Evolutionary conservation across 768 basidiomycete species (phyloP), one percentile per base, ranked within the genome.

Genomic region (Pholiota conissans): DNA sequence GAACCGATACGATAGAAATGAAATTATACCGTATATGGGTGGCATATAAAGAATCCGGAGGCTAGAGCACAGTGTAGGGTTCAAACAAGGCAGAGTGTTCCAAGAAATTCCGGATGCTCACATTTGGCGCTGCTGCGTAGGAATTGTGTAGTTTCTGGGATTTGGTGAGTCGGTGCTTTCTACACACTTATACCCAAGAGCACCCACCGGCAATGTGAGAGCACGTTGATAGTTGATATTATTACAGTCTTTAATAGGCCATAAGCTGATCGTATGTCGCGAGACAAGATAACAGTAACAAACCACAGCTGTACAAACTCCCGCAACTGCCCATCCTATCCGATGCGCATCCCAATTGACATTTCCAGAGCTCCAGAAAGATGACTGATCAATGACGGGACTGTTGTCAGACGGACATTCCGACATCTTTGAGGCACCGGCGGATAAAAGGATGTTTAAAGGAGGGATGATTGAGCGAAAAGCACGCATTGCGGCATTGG

Each of bases 1-100:
- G 74, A 76, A 95, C 2, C 93, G 84, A 63, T 91, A 95, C 26
- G 90, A 90, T 62, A 93, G 81, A 76, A 95, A 95, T 1, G 91
- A 91, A 56, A 95, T 84, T 61, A 94, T 73, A 22, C 86, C 87
- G 68, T 90, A 93, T 42, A 93, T 78, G 1, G 85, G 84, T 2
- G 92, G 92, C 91, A 94, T 91, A 62, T 91, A 91, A 60, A 93
- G 68, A 39, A 93, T 84, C 56, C 92, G 84, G 16, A 93, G 65
- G 56, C 89, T 91, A 63, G 8, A 46, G 49, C 24, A 28, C 3
- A 45, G 29, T 5, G 29, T 45, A 45, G 42, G 22, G 20, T 6
- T 37, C 30, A 28, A 14, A 52, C 6, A 14, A 22, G 29, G 18
- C 7, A 34, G 16, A 13, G 2, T 26, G 46, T 14, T 16, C 13